Evolutionary conservation across 2,329 filamentous ascomycete genomes (phyloP), one percentile per base, ranked within the genome.

Genomic region (Aspergillus fructus): DNA sequence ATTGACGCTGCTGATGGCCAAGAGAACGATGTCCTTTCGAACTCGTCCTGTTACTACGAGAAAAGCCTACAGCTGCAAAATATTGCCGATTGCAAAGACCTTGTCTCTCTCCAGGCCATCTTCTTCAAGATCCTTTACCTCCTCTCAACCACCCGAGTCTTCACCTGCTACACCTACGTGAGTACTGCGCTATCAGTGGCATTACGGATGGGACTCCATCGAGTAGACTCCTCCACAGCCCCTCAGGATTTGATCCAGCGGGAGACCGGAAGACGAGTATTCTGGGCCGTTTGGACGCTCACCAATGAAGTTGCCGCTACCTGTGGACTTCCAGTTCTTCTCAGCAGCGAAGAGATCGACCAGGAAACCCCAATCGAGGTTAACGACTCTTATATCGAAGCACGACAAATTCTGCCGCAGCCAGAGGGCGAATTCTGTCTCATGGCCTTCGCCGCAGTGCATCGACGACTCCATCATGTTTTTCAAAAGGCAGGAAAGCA

Each of bases 71-170:
- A 49, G 9, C 21, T 59, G 4, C 49, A 54, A 5, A 57, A 61
- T 9, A 21, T 59, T 5, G 46, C 48, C 19, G 50, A 46, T 17
- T 61, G 59, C 40, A 48, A 40, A 13, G 54, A 61, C 42, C 33
- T 59, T 13, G 40, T 56, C 11, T 56, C 50, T 2, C 37, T 61
- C 11, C 59, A 61, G 40, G 47, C 59, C 8, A 61, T 61, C 19
- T 53, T 61, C 12, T 61, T 56, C 37, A 56, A 59, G 59, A 56
- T 59, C 24, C n/a, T 61, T 2, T 56, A 54, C 33, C 47, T 59
- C 7, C 12, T 59, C 9, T 49, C 45, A 5, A 56, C 56, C 1
- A 49, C 47, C 12, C 42, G 59, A 11, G n/a, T 55, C 11, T 51
- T 45, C 2, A 45, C 53, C 5, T 52, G 53, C 24, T 61, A 56